A percentile compares a stretch with the other conserved stretches of the same genome.
phyloP scores from a whole-genome alignment of 768 basidiomycete species.

The Pleurotus tuber-regium region DNA sequence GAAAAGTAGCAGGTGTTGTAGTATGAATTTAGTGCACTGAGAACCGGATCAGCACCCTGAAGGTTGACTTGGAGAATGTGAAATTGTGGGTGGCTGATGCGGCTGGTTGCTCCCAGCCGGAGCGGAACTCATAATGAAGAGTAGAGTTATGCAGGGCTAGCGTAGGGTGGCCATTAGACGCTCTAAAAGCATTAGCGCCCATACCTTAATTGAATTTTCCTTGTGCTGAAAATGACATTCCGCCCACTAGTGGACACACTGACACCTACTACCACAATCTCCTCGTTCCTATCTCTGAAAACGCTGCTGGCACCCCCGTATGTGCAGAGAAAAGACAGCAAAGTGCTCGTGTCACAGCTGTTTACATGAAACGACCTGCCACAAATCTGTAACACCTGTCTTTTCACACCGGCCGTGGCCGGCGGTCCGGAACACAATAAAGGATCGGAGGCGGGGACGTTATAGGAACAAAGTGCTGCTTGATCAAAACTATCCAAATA shows the following conservation, averaged over 20 bases:
- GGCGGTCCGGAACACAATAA: conserved; percentile 11
- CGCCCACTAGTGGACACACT: too few relatives aligned
- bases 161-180: neutral
- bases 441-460: conserved; percentile 6
- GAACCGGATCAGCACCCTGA: neutral
- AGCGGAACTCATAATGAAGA: neutral
- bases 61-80: neutral
- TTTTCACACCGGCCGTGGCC: conserved; percentile 9
- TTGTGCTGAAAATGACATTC: neutral
- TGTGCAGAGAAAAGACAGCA: neutral
- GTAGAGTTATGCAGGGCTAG: too few relatives aligned
- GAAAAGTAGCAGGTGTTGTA: neutral
- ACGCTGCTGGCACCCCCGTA: neutral
- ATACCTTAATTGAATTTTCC: neutral
- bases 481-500: conserved; percentile 3
- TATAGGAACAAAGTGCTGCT: conserved; percentile 8
- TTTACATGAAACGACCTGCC: conserved; percentile 9
- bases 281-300: neutral
- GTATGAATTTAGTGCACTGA: neutral
- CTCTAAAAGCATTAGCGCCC: neutral
- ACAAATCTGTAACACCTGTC: conserved; percentile 9
- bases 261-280: conserved; percentile 1
- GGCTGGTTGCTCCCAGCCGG: neutral
- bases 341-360: neutral
- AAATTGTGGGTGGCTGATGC: neutral